Base-by-base conservation (phyloP, 768 basidiomycete species). In the Polyporus arcularius region DNA sequence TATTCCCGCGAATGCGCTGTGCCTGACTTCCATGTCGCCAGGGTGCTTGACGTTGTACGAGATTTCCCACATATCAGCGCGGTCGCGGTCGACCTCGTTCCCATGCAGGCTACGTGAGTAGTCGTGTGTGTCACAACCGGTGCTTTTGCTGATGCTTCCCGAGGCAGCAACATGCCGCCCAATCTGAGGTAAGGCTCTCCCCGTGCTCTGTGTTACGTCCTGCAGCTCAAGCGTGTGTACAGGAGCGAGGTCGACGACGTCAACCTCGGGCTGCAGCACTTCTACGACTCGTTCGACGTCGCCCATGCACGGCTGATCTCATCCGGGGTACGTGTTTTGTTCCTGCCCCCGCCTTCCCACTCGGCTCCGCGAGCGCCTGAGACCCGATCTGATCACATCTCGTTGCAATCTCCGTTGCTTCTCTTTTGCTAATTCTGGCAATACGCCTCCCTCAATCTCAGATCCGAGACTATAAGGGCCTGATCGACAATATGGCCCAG, bases 161-260 rank as follows among this genome's bases (percentile, higher is more conserved):
- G n/a, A 42, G 21, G 14, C 65, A 89, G 88, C 48, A 70, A 78
- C 38, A 86, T 91, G 83, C 90, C 89, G 40, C 76, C 75, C 43
- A 92, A 92, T 70, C 82, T 83, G 73, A 84, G 89, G 87, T 90
- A 62, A 62, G 70, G 32, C 14, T 18, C 46, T 40, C 10, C 47
- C 10, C 26, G 35, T 40, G 47, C 35, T 21, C 7, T 15, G 28
- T 30, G 9, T 39, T 39, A 12, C n/a, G 40, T 38, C 6, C 41
- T 21, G 38, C 45, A 30, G 18, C 38, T 59, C 52, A 53, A 38
- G 8, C 32, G 9, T 18, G 11, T 16, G 2, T 50, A 3, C 59
- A 92, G 90, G 77, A 90, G 87, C 67, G 90, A 93, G 72, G 82
- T 92, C 8, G 91, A 92, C 70, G 91, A 93, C 70, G 85, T 92